Percentiles rank a stretch among this genome's conserved stretches.
Evolutionary conservation across 768 basidiomycete species (phyloP).

Genomic region (Hirschioporus abietinus): DNA sequence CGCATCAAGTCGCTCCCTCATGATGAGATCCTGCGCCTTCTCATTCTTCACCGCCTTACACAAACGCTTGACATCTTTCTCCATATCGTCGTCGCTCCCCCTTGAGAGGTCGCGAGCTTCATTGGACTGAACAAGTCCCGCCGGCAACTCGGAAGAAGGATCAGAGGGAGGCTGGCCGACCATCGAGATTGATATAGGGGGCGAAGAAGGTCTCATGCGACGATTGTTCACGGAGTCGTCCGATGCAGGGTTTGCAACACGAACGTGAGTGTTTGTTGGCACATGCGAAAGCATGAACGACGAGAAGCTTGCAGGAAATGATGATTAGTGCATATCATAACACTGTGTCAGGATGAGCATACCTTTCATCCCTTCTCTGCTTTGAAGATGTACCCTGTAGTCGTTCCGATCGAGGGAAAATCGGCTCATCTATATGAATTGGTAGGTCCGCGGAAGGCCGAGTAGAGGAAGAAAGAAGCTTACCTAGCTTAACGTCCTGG

Average conservation of each 20-base stretch:
- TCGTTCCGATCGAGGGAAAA: constrained; percentile 47
- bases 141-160: constrained; percentile 4
- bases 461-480: constrained; percentile 8
- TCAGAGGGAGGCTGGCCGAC: constrained; percentile 28
- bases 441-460: constrained; percentile 6
- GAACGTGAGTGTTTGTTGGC: not conserved
- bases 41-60: constrained; percentile 23
- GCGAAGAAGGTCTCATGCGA: not conserved
- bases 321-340: not conserved
- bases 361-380: not conserved
- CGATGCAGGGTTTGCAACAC: not conserved
- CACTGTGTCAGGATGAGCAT: not conserved
- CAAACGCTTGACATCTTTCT: constrained; percentile 27
- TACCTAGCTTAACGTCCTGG: constrained; percentile 48
- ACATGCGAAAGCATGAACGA: not conserved
- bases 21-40: constrained; percentile 35
- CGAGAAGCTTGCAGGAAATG: not conserved
- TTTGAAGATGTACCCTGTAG: constrained; percentile 31
- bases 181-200: constrained; percentile 21
- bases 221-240: not conserved
- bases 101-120: not conserved
- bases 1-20: constrained; percentile 53
- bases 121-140: constrained; percentile 8
- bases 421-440: constrained; percentile 37
- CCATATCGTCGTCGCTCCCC: constrained; percentile 13